Evolutionary conservation across 352 stramenopile species (phyloP), one percentile per base, ranked within the genome.

Genomic region (Globisporangium takayamanum): DNA sequence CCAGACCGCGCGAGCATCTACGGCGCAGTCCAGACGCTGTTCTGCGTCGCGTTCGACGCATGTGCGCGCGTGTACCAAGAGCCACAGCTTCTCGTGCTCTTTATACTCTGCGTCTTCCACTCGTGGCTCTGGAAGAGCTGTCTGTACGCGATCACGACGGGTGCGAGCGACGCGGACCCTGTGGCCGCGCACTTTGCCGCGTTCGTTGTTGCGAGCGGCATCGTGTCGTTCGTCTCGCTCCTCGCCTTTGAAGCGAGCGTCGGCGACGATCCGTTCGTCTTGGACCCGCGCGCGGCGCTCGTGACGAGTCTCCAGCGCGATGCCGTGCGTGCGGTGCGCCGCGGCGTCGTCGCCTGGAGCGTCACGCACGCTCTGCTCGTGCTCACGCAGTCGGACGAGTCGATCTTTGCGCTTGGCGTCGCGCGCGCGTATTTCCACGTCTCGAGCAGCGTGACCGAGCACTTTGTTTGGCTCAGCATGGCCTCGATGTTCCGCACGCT

Each of bases 401-500:
- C 51, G 16, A 37, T 73, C 28, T 58, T 70, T 46, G 60, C 63
- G 3, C n/a, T 72, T 20, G 36, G 67, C 30, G 53, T 69, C 33
- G 60, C 61, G 1, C 69, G 64, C 37, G 47, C 70, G 36, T 57
- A 47, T 39, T 86, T 86, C 64, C 70, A 84, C 26, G 45, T 86
- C 30, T 69, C 66, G n/a, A 78, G 62, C 42, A 74, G 72, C 63
- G 55, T 68, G 15, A 44, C 78, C 10, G 76, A 87, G 53, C 82
- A 64, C 60, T 70, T 84, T 26, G 70, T 72, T 7, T 62, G 69
- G 20, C 55, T 87, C n/a, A 65, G 44, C 22, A 62, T 70, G 7
- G 62, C 72, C 10, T 79, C 76, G 0, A 66, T 84, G 44, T 84
- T 82, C 60, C 67, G 76, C 26, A 75, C 82, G 44, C 39, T 84